Percentiles rank a stretch among this genome's conserved stretches.
These are phyloP conservation scores for Fulvia fulva DNA, from an alignment of 2,329 filamentous ascomycete genomes.

Conservation along the genomic window DNA sequence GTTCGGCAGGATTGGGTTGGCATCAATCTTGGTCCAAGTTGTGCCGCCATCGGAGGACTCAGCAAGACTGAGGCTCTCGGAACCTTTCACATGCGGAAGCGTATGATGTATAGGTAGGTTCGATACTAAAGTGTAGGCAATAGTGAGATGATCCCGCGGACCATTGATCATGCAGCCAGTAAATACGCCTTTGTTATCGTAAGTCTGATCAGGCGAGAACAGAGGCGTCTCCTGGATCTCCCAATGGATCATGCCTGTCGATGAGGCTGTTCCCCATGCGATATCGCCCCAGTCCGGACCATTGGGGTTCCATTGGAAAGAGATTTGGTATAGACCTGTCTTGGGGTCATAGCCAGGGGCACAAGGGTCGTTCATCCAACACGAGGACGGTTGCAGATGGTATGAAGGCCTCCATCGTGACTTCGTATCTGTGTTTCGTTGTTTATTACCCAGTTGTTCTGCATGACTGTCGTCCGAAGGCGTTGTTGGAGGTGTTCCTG, in stretches of 20 bases:
- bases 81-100: constrained; percentile 35
- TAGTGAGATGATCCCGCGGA: constrained; percentile 33
- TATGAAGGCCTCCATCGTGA: constrained; percentile 29
- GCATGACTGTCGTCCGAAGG: neutral
- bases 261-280: constrained; percentile 41
- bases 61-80: constrained; percentile 39
- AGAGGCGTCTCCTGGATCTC: constrained; percentile 27
- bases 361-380: constrained; percentile 46
- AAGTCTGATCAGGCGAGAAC: constrained; percentile 34
- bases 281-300: constrained; percentile 43
- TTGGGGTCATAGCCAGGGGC: constrained; percentile 39
- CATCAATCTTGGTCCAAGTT: constrained; percentile 35
- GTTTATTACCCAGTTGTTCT: no score
- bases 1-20: constrained; percentile 39
- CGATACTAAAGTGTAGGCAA: constrained; percentile 41
- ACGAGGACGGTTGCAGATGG: constrained; percentile 36
- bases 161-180: constrained; percentile 39
- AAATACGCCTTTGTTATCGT: constrained; percentile 42
- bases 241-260: constrained; percentile 40
- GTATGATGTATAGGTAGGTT: constrained; percentile 41
- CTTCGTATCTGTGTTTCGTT: constrained; percentile 5
- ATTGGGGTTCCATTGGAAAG: constrained; percentile 44
- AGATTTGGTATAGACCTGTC: constrained; percentile 40
- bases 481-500: constrained; percentile 3
- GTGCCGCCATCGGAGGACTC: constrained; percentile 37